Evolutionary conservation across 2,329 filamentous ascomycete species (phyloP).

Genomic region (Aspergillus sp.): DNA sequence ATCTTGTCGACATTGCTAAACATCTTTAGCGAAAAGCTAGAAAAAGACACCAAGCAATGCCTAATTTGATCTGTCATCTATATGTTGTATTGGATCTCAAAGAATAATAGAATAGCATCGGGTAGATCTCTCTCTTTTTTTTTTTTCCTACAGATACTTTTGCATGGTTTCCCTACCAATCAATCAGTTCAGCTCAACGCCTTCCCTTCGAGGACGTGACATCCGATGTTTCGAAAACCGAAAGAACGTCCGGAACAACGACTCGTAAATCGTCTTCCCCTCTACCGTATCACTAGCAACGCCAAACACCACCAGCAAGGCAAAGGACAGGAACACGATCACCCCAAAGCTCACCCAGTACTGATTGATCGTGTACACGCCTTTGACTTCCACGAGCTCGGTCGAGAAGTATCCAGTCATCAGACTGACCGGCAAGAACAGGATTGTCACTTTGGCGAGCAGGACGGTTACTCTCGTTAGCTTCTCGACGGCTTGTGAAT

Average conservation of each 20-base stretch:
- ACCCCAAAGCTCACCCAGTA: conserved; percentile 65
- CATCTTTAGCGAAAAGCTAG: no score
- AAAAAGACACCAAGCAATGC: no score
- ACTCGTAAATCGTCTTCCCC: conserved; percentile 46
- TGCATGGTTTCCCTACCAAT: neutral
- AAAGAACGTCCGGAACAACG: conserved; percentile 33
- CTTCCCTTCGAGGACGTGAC: conserved; percentile 6
- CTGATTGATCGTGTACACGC: conserved; percentile 52
- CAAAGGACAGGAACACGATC: conserved; percentile 54
- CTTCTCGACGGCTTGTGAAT: conserved; percentile 64
- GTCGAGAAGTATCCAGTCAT: conserved; percentile 70
- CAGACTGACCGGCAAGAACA: conserved; percentile 68
- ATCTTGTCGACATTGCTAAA: no score
- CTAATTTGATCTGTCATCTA: no score
- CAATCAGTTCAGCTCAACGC: neutral
- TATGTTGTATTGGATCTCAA: no score
- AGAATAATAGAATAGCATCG: no score
- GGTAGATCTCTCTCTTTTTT: no score
- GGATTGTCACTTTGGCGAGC: conserved; percentile 65
- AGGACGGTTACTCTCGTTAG: conserved; percentile 66
- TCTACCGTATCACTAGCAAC: conserved; percentile 53
- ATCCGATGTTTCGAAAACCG: conserved; percentile 24
- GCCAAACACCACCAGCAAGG: conserved; percentile 53
- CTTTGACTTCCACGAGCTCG: conserved; percentile 52
- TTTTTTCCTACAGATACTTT: no score